Percentiles rank a stretch among this genome's conserved stretches.
These are phyloP conservation scores for Prunus dulcis DNA, from an alignment of 306 rosid genomes.

Conservation along the genomic window DNA sequence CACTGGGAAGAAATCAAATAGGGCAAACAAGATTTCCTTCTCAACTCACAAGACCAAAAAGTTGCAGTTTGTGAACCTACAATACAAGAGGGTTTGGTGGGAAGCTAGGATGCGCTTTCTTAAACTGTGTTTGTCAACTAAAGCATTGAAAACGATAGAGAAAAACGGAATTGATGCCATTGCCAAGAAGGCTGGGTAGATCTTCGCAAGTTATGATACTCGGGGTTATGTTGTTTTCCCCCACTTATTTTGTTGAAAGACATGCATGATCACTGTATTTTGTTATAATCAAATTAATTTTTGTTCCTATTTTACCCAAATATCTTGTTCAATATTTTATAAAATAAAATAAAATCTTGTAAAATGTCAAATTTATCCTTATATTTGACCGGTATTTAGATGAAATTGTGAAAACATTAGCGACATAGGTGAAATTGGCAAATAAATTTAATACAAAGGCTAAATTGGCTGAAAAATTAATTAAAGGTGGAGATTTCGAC, in stretches of 20 bases:
- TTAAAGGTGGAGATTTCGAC: fast-evolving
- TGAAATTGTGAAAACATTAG: too few relatives aligned
- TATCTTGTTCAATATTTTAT: too few relatives aligned
- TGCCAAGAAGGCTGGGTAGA: slow-evolving; percentile 96
- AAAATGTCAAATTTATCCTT: too few relatives aligned
- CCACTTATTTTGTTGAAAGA: slow-evolving; percentile 16
- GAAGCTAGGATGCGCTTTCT: slow-evolving; percentile 92
- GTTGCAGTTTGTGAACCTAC: slow-evolving; percentile 89
- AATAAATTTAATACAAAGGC: too few relatives aligned
- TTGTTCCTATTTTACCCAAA: neutral
- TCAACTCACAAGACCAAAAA: slow-evolving; percentile 88
- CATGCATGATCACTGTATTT: slow-evolving; percentile 5
- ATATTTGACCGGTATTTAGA: too few relatives aligned
- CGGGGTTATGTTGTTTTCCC: slow-evolving; percentile 4
- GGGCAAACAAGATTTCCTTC: slow-evolving; percentile 78
- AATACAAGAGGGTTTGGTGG: slow-evolving; percentile 95
- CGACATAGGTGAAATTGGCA: too few relatives aligned
- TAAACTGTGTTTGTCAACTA: slow-evolving; percentile 84
- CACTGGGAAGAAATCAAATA: slow-evolving; percentile 89
- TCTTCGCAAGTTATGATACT: slow-evolving; percentile 60
- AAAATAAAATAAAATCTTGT: too few relatives aligned
- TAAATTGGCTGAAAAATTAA: too few relatives aligned
- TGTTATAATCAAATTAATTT: neutral
- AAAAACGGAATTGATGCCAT: slow-evolving; percentile 93
- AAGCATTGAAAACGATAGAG: slow-evolving; percentile 92